Evolutionary conservation across 2,329 filamentous ascomycete genomes (phyloP).

Genomic region (Sporothrix pallida): DNA sequence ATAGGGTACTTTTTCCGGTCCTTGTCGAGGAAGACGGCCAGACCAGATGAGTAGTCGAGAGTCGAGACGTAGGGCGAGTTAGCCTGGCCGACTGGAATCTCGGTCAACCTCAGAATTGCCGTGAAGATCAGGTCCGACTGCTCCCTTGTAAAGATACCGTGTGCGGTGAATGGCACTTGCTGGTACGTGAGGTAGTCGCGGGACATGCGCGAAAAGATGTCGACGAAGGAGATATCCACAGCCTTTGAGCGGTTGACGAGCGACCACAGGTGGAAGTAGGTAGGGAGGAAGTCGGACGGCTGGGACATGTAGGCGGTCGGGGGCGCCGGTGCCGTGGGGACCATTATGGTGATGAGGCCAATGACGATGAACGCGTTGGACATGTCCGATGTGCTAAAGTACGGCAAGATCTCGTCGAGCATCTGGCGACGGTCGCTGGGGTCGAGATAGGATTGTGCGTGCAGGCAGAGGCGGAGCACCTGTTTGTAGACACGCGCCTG

Average conservation of each 20-base stretch:
- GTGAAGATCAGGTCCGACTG: slow-evolving; percentile 95
- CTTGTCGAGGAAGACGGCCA: slow-evolving; percentile 86
- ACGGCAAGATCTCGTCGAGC: slow-evolving; percentile 79
- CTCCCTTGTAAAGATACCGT: slow-evolving; percentile 90
- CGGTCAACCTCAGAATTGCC: slow-evolving; percentile 82
- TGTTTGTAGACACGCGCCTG: slow-evolving; percentile 64
- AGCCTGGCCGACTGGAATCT: slow-evolving; percentile 95
- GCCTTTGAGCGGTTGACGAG: slow-evolving; percentile 86
- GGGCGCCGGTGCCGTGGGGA: slow-evolving; percentile 82
- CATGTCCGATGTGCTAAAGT: slow-evolving; percentile 91
- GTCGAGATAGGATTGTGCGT: slow-evolving; percentile 91
- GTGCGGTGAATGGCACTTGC: slow-evolving; percentile 79
- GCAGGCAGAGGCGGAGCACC: slow-evolving; percentile 86
- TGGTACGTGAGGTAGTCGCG: slow-evolving; percentile 78
- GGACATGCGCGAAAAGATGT: slow-evolving; percentile 85
- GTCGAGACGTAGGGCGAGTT: slow-evolving; percentile 85
- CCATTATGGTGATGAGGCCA: slow-evolving; percentile 81
- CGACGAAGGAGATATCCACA: slow-evolving; percentile 85
- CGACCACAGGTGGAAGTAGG: slow-evolving; percentile 96
- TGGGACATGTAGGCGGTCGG: slow-evolving; percentile 75
- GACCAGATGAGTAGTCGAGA: slow-evolving; percentile 81
- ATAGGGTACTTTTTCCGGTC: slow-evolving; percentile 93
- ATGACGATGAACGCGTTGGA: slow-evolving; percentile 93
- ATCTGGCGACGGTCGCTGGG: slow-evolving; percentile 82
- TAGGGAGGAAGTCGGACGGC: slow-evolving; percentile 87